Conservation (phyloP, 1,284 basidiomycete genomes). For the Ceratobasidium sp. region DNA sequence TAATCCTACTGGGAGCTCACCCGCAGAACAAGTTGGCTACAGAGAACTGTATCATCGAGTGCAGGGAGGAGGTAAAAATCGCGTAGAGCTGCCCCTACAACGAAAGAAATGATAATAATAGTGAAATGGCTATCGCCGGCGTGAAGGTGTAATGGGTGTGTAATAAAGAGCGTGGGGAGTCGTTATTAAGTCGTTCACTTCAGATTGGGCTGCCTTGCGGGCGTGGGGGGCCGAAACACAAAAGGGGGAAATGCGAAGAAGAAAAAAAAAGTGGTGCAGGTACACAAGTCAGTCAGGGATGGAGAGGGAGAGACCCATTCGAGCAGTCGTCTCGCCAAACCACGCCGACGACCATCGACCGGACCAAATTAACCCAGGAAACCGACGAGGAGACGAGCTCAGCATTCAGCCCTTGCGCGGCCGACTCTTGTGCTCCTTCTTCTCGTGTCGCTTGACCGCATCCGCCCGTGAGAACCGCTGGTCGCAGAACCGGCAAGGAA, state of each 20-base stretch:
- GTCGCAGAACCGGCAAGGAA: constrained; percentile 33
- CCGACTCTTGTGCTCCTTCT: constrained; percentile 34
- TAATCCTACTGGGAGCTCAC: constrained; percentile 36
- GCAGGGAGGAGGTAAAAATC: constrained; percentile 38
- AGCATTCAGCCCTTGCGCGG: constrained; percentile 17
- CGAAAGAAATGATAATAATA: constrained; percentile 27
- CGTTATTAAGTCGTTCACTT: constrained; percentile 13
- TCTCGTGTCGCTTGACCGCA: constrained; percentile 33
- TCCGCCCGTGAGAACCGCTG: constrained; percentile 24
- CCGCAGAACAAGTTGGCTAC: constrained; percentile 27
- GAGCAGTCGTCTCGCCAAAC: constrained; percentile 26
- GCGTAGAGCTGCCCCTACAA: constrained; percentile 34
- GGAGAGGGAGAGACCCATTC: constrained; percentile 7
- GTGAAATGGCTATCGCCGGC: not conserved
- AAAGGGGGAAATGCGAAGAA: constrained; percentile 1
- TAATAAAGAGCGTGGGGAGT: constrained; percentile 15
- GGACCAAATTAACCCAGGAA: not conserved
- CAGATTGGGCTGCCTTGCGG: constrained; percentile 29
- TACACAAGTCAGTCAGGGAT: not conserved
- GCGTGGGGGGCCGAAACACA: constrained; percentile 28
- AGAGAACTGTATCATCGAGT: constrained; percentile 4
- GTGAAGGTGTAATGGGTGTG: constrained; percentile 19
- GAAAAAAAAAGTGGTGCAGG: constrained; percentile 11
- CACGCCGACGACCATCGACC: constrained; percentile 18
- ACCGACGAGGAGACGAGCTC: not conserved